Percentiles rank a stretch among this genome's conserved stretches.
These are phyloP conservation scores for Talaromyces thailandensis DNA, from an alignment of 495 filamentous ascomycete species.

Conservation along the genomic window DNA sequence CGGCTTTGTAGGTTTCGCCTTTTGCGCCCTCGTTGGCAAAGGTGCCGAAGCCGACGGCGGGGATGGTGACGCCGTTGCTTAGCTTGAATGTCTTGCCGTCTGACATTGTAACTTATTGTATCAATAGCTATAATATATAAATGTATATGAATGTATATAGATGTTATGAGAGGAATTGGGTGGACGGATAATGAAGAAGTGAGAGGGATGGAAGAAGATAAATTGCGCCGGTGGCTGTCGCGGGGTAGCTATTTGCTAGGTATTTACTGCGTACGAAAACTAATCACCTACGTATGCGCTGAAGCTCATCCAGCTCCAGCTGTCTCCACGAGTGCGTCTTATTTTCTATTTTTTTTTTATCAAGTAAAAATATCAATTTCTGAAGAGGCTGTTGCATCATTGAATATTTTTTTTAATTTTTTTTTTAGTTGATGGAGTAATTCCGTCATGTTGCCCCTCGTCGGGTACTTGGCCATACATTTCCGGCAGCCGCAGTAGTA, in stretches of 20 bases:
- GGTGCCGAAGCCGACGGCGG: constrained; percentile 73
- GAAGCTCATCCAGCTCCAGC: background rate
- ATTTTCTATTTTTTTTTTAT: background rate
- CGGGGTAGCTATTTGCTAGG: background rate
- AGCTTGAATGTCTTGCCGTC: constrained; percentile 56
- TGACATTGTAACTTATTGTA: constrained; percentile 21
- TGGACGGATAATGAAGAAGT: background rate
- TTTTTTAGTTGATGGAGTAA: background rate
- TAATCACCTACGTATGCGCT: no score
- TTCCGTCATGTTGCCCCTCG: constrained; percentile 3
- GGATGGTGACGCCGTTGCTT: constrained; percentile 70
- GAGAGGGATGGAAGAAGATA: background rate
- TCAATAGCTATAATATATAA: background rate
- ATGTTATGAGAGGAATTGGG: background rate
- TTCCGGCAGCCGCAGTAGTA: background rate
- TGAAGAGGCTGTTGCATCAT: background rate
- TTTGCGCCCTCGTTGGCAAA: constrained; percentile 61
- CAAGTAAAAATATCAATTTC: background rate
- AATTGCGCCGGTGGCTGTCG: background rate
- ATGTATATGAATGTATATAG: background rate
- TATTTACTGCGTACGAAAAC: no score
- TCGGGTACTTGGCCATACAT: background rate
- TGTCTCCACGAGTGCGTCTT: background rate
- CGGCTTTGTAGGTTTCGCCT: constrained; percentile 52
- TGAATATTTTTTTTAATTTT: background rate